Base-by-base conservation (phyloP, 129 eudicot genomes). In the Heracleum sosnowskyi region DNA sequence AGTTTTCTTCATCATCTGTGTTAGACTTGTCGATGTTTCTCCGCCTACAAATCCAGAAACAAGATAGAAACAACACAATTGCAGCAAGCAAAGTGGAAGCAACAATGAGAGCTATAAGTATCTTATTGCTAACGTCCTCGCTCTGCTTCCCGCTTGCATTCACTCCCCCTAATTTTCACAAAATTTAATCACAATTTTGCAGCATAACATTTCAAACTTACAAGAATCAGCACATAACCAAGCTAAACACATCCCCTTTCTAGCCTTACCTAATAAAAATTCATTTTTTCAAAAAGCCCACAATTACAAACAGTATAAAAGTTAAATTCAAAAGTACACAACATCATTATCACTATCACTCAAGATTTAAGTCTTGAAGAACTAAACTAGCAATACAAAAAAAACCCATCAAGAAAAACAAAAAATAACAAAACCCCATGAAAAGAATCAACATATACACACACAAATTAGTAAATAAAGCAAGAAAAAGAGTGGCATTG, bases 21-120 rank as follows among this genome's bases (percentile, higher is more conserved):
- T 83, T 64, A 42, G 80, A 80, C 39, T 85, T 87, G 81, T 90
- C 85, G 73, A 87, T 69, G 76, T 44, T 83, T 80, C 82, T 87
- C 73, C 85, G 84, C 75, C 87, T 86, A 73, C 75, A 92, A 83
- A 95, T 81, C 88, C 92, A 95, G 42, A 88, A 87, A 82, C 92
- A 87, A 64, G 86, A 76, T 31, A 90, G 79, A 81, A 88, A 71
- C 74, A 95, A 79, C 90, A 95, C 73, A 79, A 90, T 63, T 62
- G 77, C 94, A 55, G 87, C 92, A 83, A 95, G 91, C 70, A 95
- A 87, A 79, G 92, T 85, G 77, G 96, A 88, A 64, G 96, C 85
- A 76, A 86, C 80, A 82, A 88, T 85, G 31, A 91, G 97, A 37
- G 97, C 91, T 46, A 88, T 79, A 36, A 94, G 89, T 80, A 91